Base-by-base conservation (phyloP, 108 stramenopile genomes). In the Cyclotella atomus region DNA sequence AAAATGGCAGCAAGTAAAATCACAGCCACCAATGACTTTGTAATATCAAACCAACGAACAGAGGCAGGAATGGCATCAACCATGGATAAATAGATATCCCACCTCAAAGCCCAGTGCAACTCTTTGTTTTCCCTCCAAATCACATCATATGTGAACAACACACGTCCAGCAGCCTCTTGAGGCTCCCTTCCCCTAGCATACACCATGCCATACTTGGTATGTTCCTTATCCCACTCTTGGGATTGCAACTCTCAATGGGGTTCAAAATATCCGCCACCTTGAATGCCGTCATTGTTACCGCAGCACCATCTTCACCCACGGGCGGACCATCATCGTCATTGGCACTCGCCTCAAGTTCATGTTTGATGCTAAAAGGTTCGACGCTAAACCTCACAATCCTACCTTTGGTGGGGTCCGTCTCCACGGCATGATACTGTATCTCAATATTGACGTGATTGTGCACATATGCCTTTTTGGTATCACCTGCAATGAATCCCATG, bases 1-100 rank as follows among this genome's bases (percentile, higher is more conserved):
- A 99, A 84, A 77, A 98, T 97, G 56, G 95, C 89, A 52, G 89
- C 93, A 78, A 99, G 81, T 34, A 97, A 95, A 55, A 91, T 75
- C 30, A 98, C 97, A 84, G 98, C 97, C 69, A 98, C 84, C 33
- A 98, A 65, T 52, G 86, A 90, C 75, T 98, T 98, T 45, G 90
- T 83, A 69, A 98, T 99, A 25, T 83, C 82, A 56, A 98, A 65
- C 97, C 97, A 99, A 68, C 98, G 99, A 28, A 98, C 96, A 56
- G 89, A 87, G 65, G 83, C 84, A n/a, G 96, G 91, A 67, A 94
- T 92, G 69, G 92, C 90, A 61, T 95, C 78, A 74, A 96, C 90
- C 97, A 97, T 96, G 75, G 69, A 91, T 57, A 99, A 83, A 85
- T 98, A 99, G 46, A 98, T 87, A 83, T 98, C 97, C 98, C 97